Evolutionary conservation across 345 rosid species (phyloP).

Genomic region (Brassica nigra): DNA sequence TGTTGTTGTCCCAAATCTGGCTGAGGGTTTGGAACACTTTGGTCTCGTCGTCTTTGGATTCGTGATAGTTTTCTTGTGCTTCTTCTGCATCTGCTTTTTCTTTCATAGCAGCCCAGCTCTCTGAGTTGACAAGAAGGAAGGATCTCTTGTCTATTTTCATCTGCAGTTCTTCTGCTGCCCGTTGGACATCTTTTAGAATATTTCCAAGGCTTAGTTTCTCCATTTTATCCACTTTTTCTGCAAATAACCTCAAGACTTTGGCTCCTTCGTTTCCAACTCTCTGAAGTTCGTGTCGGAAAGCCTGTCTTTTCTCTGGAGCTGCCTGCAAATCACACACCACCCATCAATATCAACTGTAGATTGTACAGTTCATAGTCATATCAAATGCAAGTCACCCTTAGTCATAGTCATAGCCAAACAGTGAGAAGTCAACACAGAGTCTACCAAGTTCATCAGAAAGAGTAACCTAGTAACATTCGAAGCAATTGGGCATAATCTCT

Average conservation of each 20-base stretch:
- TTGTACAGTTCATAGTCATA: too few relatives aligned
- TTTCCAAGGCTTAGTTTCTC: background rate
- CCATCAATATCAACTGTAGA: background rate
- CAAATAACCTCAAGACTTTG: slow-evolving; percentile 43
- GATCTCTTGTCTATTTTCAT: background rate
- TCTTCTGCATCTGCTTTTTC: background rate
- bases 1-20: slow-evolving; percentile 43
- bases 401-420: background rate
- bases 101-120: background rate
- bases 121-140: background rate
- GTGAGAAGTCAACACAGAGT: background rate
- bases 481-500: background rate
- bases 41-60: slow-evolving; percentile 44
- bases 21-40: slow-evolving; percentile 59
- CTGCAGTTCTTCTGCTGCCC: background rate
- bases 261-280: slow-evolving; percentile 58
- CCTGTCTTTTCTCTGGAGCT: slow-evolving; percentile 71
- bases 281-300: slow-evolving; percentile 51
- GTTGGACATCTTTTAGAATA: background rate
- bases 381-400: background rate
- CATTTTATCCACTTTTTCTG: background rate
- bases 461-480: background rate
- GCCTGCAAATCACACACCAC: slow-evolving; percentile 53
- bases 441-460: background rate
- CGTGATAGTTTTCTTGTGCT: background rate